Percentiles rank a stretch among this genome's conserved stretches.
Conservation (phyloP, 306 rosid genomes). For the Quercus engelmannii region DNA sequence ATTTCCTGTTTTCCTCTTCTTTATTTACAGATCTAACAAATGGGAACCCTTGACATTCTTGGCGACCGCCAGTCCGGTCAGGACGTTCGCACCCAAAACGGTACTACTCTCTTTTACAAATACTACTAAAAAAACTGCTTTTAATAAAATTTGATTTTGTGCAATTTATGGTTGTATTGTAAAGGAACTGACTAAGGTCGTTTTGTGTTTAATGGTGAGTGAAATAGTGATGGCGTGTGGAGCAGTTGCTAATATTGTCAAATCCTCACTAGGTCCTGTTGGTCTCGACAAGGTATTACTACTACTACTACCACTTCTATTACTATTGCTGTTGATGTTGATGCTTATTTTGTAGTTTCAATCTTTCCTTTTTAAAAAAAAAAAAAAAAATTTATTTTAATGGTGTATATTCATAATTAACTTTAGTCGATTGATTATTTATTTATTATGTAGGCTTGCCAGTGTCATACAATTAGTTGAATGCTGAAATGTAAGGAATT, state of each 20-base stretch:
- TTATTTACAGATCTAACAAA: slow-evolving; percentile 23
- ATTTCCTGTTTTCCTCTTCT: neutral
- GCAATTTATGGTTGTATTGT: neutral
- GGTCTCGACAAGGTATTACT: slow-evolving; percentile 88
- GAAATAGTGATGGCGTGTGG: slow-evolving; percentile 74
- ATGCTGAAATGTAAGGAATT: neutral
- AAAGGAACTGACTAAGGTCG: neutral
- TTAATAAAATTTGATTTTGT: too few species aligned
- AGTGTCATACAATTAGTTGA: neutral
- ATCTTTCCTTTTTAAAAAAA: neutral
- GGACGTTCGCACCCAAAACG: slow-evolving; percentile 96
- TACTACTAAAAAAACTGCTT: too few species aligned
- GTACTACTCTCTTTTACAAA: slow-evolving; percentile 19
- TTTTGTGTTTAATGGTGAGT: neutral
- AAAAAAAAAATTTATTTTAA: too few species aligned
- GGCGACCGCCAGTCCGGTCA: slow-evolving; percentile 94
- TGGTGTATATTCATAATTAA: too few species aligned
- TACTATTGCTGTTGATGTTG: neutral
- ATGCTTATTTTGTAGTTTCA: neutral
- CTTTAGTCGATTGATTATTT: neutral
- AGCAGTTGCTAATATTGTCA: slow-evolving; percentile 92
- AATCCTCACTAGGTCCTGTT: slow-evolving; percentile 91
- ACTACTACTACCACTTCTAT: neutral
- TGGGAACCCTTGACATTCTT: slow-evolving; percentile 75
- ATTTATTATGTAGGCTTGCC: neutral